Evolutionary conservation across 306 rosid genomes (phyloP), one percentile per base, ranked within the genome.

Genomic region (Crataegus laevigata): DNA sequence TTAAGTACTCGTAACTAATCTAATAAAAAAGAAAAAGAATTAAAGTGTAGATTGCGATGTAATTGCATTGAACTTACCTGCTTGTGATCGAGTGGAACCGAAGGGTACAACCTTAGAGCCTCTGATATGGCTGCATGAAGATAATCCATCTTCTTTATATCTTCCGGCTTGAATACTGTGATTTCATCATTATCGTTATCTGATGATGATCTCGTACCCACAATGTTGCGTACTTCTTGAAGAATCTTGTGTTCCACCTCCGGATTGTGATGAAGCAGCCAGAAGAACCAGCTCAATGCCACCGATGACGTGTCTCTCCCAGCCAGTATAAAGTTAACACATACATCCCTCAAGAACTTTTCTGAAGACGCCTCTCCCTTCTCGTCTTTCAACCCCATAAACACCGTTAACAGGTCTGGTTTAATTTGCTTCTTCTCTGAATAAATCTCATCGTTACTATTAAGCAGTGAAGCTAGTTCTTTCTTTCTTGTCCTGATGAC

Each of bases 291-390:
- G 79, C 93, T 91, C 84, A 94, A 71, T 15, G 98, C 98, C n/a
- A 94, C 98, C 1, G 98, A 94, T 65, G 98, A 94, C 38, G 98
- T 94, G 80, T 94, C 98, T 63, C 98, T 87, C 54, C 98, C 98
- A 2, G 98, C 98, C 22, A 94, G 78, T 45, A 94, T 88, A 74
- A 94, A 91, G 71, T 94, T 94, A 30, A 94, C 98, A 71, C 98
- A 94, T 34, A 94, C 88, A 72, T 94, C 98, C 77, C 96, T 88
- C 79, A 94, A 77, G 77, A 94, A 90, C 94, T 89, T 88, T 71
- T 88, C 89, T 0, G 94, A 86, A 82, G 83, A 91, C 6, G 84
- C 47, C 40, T 79, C 58, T 52, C 96, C 94, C 28, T 75, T 74
- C 82, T 94, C 98, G 67, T 94, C 91, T 78, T 81, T 88, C 69